Evolutionary conservation across 2,329 filamentous ascomycete species (phyloP).

Genomic region (Nemania serpens): DNA sequence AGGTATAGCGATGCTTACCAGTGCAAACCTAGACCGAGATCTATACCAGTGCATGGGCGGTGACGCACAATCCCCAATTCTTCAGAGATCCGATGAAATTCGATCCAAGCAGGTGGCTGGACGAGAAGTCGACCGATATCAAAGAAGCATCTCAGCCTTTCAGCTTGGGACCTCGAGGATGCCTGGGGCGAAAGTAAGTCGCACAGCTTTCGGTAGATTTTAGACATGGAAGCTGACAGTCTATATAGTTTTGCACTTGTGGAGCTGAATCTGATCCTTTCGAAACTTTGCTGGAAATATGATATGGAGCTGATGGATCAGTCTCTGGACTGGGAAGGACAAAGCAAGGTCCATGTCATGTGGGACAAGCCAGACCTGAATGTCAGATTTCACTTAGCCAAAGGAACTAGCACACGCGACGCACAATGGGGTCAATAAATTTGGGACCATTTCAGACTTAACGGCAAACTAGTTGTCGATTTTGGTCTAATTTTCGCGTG

Average conservation of each 20-base stretch:
- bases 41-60: conserved; percentile 16
- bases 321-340: conserved; percentile 11
- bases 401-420: too few species aligned
- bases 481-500: too few species aligned
- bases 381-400: not conserved
- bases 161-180: conserved; percentile 3
- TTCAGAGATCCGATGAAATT: conserved; percentile 14
- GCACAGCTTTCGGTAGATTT: not conserved
- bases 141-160: conserved; percentile 22
- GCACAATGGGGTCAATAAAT: too few species aligned
- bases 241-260: conserved; percentile 12
- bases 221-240: not conserved
- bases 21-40: too few species aligned
- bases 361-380: conserved; percentile 12
- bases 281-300: conserved; percentile 17
- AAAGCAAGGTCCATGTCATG: conserved; percentile 5
- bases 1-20: too few species aligned
- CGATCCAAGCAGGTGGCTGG: conserved; percentile 10
- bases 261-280: conserved; percentile 7
- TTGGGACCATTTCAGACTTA: too few species aligned
- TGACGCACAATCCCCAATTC: conserved; percentile 5
- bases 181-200: conserved; percentile 17
- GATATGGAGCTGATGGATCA: conserved; percentile 15
- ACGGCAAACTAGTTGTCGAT: too few species aligned
- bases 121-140: conserved; percentile 3